Conservation (phyloP, 163 green algal species). For the Scenedesmus sp. region DNA sequence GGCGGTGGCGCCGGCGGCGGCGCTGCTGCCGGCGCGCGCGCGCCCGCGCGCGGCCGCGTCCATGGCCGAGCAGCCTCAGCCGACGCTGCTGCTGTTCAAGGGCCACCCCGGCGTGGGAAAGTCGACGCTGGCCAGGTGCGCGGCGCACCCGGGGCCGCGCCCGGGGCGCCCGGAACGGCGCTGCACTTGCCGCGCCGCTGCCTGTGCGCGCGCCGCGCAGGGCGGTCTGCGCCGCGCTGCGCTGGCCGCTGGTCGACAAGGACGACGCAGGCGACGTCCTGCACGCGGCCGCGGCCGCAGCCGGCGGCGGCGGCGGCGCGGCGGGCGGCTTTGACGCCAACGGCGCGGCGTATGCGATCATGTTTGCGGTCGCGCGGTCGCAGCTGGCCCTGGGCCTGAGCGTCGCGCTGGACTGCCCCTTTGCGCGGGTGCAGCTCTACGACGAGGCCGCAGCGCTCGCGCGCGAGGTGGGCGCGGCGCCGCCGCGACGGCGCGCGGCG, state of each 20-base stretch:
- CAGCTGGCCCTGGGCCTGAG: conserved; percentile 64
- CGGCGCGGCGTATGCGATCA: conserved; percentile 73
- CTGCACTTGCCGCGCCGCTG: too few species aligned
- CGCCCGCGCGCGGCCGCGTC: too few species aligned
- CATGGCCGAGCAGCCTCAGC: background rate
- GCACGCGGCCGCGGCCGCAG: conserved; percentile 10
- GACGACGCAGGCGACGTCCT: conserved; percentile 70
- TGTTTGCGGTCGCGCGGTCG: conserved; percentile 64
- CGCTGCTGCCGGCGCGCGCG: too few species aligned
- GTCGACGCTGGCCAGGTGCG: conserved; percentile 58
- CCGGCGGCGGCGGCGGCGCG: too few species aligned
- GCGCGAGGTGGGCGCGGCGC: conserved; percentile 6
- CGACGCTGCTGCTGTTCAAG: conserved; percentile 68
- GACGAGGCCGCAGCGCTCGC: conserved; percentile 32
- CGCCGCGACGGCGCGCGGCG: too few species aligned
- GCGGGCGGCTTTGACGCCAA: conserved; percentile 52
- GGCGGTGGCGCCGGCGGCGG: too few species aligned
- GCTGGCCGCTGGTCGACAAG: conserved; percentile 76
- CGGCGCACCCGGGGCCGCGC: background rate
- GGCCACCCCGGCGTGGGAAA: conserved; percentile 80
- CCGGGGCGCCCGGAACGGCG: background rate
- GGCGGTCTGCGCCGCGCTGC: conserved; percentile 46
- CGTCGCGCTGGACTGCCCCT: conserved; percentile 72
- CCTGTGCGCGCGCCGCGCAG: background rate
- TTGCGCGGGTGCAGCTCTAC: conserved; percentile 60